Evolutionary conservation across 768 basidiomycete genomes (phyloP), one percentile per base, ranked within the genome.

Genomic region (Leccinum incarnatum): DNA sequence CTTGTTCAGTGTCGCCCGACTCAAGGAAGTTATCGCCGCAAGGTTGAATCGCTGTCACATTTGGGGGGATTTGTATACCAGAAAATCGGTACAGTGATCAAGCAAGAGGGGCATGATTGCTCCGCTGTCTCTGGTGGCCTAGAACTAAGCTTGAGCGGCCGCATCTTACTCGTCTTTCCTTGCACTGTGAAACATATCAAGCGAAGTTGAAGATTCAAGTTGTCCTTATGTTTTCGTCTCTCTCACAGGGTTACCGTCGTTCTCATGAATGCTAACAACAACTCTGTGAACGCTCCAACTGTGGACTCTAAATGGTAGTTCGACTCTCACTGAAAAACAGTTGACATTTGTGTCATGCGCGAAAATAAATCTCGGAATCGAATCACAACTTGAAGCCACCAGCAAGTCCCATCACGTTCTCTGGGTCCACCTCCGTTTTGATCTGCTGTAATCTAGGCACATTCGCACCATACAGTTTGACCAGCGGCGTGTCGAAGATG

Each of bases 321-420:
- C 17, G 17, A n/a, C 37, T 40, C 17, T n/a, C 17, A 40, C 17
- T 14, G 36, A 37, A 17, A 17, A 15, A 37, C 36, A n/a, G 17
- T 40, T 40, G 36, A 40, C 17, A 40, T 17, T 17, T 37, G 15
- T 37, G 17, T 40, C 37, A n/a, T n/a, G 9, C 2, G 12, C 1
- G 21, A 25, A 47, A 15, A 47, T 21, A 47, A 2, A 25, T 14
- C 19, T 21, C 46, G 23, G 46, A 23, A 25, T 23, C 6, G 46
- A 23, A 17, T 23, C 6, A 54, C 6, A 82, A 64, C 68, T 83
- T 87, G 67, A 79, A 86, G 3, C 84, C 85, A 1, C 86, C 86
- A 12, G 85, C 76, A 5, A 85, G 76, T 5, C 77, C 79, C 87
- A 86, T 87, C 8, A 86, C 76, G 62, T 83, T 76, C 8, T 72